Conservation (phyloP, 2,329 filamentous ascomycete genomes). For the Curvularia spicifera region DNA sequence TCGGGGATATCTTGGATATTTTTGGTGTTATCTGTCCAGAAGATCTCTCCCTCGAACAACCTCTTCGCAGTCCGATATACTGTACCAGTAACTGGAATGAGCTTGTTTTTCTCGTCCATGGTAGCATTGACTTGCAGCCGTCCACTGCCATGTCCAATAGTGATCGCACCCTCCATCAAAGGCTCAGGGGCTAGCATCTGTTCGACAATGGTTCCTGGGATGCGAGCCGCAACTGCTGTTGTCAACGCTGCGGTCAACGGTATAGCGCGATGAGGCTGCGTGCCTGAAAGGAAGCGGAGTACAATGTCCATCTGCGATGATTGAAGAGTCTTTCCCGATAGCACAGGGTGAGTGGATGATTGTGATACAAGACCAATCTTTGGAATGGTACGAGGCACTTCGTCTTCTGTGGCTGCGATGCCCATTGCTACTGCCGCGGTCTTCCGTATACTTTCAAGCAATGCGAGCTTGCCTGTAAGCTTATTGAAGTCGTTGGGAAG, state of each 20-base stretch:
- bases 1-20: constrained; percentile 1
- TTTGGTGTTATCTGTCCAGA: constrained; percentile 24
- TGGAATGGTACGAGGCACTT: constrained; percentile 64
- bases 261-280: constrained; percentile 53
- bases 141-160: constrained; percentile 51
- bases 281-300: constrained; percentile 54
- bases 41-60: constrained; percentile 46
- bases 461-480: constrained; percentile 56
- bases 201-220: constrained; percentile 48
- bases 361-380: constrained; percentile 66
- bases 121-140: constrained; percentile 46
- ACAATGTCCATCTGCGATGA: constrained; percentile 48
- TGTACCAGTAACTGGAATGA: constrained; percentile 34
- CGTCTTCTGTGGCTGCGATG: constrained; percentile 54
- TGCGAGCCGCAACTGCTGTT: constrained; percentile 50
- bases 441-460: constrained; percentile 64
- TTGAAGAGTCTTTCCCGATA: constrained; percentile 49
- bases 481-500: constrained; percentile 62
- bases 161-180: constrained; percentile 42
- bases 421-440: constrained; percentile 68
- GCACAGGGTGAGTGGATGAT: constrained; percentile 46
- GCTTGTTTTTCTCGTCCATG: constrained; percentile 34
- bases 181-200: constrained; percentile 34
- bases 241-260: constrained; percentile 54
- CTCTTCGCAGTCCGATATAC: constrained; percentile 49